Evolutionary conservation across 1,139 yeast species (phyloP), one percentile per base, ranked within the genome.

Genomic region (Scheffersomyces insectosa): DNA sequence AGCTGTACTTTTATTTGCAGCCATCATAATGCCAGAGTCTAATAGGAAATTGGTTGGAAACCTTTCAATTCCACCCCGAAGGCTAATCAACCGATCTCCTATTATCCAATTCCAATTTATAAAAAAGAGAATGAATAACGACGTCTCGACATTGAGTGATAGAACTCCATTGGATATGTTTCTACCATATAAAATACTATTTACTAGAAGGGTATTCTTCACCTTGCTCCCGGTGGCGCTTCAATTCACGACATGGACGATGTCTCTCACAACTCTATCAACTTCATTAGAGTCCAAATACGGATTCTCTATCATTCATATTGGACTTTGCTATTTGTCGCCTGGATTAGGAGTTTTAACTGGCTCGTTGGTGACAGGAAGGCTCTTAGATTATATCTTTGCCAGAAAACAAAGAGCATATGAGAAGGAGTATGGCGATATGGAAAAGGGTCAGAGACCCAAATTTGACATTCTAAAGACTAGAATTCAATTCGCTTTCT

Each of bases 161-260:
- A n/a, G 15, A 11, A 30, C 33, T 2, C 47, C 47, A 15, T 57
- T 70, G 13, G 69, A 75, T 45, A 56, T 79, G 4, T 56, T 79
- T n/a, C 71, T 75, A 5, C 75, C 85, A 0, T 66, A 75, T 37
- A 59, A 57, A 33, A 69, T 82, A 43, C 54, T 80, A 44, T 45
- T 58, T 41, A 49, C 67, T 47, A 63, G 65, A 27, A 52, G 52
- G 3, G 66, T 66, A 1, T 54, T 57, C 39, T 49, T 65, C 20
- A 54, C 65, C 1, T 50, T 67, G 35, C 42, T 82, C 3, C 85
- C 88, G 0, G 77, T 80, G 2, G 80, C 88, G 0, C 49, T 87
- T 7, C 79, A 80, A 46, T 86, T 81, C 57, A 72, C 89, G 0
- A 65, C 79, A 3, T 87, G 91, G 90, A 79, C 83, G n/a, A 75